Evolutionary conservation across 257 asterid genomes (phyloP).

Genomic region (Rhazya stricta): DNA sequence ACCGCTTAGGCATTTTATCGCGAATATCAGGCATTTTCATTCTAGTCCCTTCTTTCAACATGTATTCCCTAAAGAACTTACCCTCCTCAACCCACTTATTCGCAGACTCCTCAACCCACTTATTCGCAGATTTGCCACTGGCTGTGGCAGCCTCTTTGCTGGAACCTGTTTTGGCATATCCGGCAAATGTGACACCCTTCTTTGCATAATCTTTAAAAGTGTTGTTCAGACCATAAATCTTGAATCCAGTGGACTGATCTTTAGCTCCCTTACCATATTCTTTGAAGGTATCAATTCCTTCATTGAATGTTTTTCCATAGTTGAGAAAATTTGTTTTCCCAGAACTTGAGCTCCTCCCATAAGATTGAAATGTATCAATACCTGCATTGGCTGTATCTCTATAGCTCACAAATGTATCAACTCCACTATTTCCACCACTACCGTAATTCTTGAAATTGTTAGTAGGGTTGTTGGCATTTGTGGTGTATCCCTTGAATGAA

Average conservation of each 20-base stretch:
- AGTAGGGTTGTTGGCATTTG: conserved; percentile 62
- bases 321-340: conserved; percentile 48
- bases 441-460: conserved; percentile 70
- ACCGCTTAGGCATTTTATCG: conserved; percentile 78
- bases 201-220: conserved; percentile 66
- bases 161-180: conserved; percentile 38
- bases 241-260: conserved; percentile 45
- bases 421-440: conserved; percentile 47
- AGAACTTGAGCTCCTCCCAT: conserved; percentile 46
- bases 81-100: conserved; percentile 58
- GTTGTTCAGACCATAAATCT: conserved; percentile 56
- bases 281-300: conserved; percentile 59
- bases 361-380: conserved; percentile 56
- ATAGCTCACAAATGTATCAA: conserved; percentile 48
- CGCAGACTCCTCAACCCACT: conserved; percentile 42
- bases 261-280: conserved; percentile 63
- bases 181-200: conserved; percentile 67
- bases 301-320: conserved; percentile 71
- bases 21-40: conserved; percentile 69
- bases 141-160: conserved; percentile 2
- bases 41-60: conserved; percentile 46
- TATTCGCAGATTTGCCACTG: conserved; percentile 27
- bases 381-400: conserved; percentile 71
- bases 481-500: conserved; percentile 58
- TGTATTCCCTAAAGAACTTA: conserved; percentile 67